These are phyloP conservation scores for Globisporangium okanoganense DNA, from an alignment of 352 stramenopile species.

Conservation along the genomic window DNA sequence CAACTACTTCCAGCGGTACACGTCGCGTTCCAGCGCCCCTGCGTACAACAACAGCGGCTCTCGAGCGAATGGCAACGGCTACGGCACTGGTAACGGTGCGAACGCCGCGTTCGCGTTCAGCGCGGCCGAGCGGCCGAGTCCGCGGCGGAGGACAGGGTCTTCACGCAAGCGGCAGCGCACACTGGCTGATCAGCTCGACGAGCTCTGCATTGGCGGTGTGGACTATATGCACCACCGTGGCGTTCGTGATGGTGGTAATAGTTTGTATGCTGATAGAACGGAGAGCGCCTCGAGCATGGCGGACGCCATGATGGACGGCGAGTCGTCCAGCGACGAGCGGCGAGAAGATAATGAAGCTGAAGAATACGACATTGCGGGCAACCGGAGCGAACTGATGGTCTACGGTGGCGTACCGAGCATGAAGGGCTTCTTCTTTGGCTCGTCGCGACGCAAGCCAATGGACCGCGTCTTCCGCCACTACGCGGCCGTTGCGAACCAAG, in stretches of 20 bases:
- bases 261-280: not conserved
- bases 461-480: constrained; percentile 73
- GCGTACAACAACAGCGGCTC: constrained; percentile 10
- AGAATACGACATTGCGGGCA: constrained; percentile 10
- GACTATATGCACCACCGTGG: constrained; percentile 9
- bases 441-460: constrained; percentile 33
- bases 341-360: constrained; percentile 11
- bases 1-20: constrained; percentile 61
- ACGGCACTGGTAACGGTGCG: not conserved
- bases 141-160: constrained; percentile 16
- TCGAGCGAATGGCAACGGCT: not conserved
- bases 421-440: constrained; percentile 49
- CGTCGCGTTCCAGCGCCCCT: constrained; percentile 5
- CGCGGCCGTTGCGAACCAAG: constrained; percentile 33
- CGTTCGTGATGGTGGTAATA: not conserved
- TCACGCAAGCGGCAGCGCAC: constrained; percentile 58
- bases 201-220: constrained; percentile 32
- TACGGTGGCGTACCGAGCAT: constrained; percentile 38
- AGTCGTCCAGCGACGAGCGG: constrained; percentile 21
- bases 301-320: constrained; percentile 18
- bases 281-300: constrained; percentile 19
- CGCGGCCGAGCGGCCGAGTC: constrained; percentile 1
- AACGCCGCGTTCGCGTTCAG: constrained; percentile 10
- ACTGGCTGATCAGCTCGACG: constrained; percentile 58
- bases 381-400: constrained; percentile 22